phyloP scores from a whole-genome alignment of 2,329 filamentous ascomycete genomes.

The Alternaria conjuncta region DNA sequence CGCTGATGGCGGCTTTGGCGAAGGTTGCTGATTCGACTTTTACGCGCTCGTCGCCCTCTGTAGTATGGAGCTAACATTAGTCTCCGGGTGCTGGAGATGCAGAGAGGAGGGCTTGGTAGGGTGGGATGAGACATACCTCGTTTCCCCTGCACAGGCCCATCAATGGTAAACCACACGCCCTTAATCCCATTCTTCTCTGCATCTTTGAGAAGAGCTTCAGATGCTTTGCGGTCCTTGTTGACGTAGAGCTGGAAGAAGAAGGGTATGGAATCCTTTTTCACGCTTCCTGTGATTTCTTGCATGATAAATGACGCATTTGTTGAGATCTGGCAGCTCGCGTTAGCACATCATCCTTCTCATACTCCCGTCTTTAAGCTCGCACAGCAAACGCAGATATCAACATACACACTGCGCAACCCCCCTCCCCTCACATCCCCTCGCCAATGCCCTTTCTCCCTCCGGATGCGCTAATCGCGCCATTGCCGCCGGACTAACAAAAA shows the following conservation, averaged over 20 bases:
- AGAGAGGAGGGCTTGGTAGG: not conserved
- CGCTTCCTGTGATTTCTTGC: slow-evolving; percentile 25
- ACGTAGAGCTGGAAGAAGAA: slow-evolving; percentile 40
- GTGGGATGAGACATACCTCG: not conserved
- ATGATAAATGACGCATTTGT: slow-evolving; percentile 30
- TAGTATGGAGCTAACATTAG: rapidly evolving
- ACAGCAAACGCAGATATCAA: slow-evolving; percentile 16
- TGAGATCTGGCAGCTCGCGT: not conserved
- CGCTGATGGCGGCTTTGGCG: slow-evolving; percentile 53
- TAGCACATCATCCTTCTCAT: not conserved
- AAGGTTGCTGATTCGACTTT: slow-evolving; percentile 34
- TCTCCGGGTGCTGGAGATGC: not conserved
- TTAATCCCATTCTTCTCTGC: slow-evolving; percentile 20
- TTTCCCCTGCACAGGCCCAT: slow-evolving; percentile 33
- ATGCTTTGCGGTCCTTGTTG: slow-evolving; percentile 20
- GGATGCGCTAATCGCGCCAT: slow-evolving; percentile 36
- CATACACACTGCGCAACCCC: slow-evolving; percentile 40
- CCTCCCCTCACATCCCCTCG: slow-evolving; percentile 28
- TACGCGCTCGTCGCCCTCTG: slow-evolving; percentile 32
- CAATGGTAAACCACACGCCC: slow-evolving; percentile 31
- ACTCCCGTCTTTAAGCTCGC: not conserved
- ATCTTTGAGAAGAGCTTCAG: slow-evolving; percentile 23
- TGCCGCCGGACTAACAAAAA: slow-evolving; percentile 41
- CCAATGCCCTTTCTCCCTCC: slow-evolving; percentile 40
- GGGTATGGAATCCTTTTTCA: slow-evolving; percentile 2